Percentiles rank a stretch among this genome's conserved stretches.
Evolutionary conservation across 768 basidiomycete genomes (phyloP).

Genomic region (Russula sp.): DNA sequence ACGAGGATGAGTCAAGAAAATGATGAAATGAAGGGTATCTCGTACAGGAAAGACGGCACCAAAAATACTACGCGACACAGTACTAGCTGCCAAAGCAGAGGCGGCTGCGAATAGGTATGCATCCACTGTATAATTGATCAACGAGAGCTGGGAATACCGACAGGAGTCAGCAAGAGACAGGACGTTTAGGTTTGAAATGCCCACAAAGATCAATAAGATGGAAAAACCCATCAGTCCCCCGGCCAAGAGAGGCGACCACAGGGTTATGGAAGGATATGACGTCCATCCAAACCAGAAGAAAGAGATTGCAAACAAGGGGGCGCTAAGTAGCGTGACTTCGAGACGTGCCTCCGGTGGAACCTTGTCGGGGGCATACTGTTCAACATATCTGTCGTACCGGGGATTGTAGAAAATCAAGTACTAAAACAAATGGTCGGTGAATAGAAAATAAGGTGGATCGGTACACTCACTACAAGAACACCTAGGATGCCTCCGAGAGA

Average conservation of each 20-base stretch:
- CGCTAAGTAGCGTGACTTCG: constrained; percentile 42
- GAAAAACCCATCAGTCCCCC: constrained; percentile 48
- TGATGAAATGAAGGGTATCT: background rate
- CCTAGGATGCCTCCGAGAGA: constrained; percentile 27
- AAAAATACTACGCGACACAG: constrained; percentile 47
- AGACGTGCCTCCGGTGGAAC: constrained; percentile 59
- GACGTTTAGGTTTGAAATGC: constrained; percentile 24
- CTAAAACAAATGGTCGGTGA: background rate
- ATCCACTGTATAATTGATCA: constrained; percentile 60
- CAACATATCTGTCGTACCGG: constrained; percentile 40
- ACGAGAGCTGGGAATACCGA: constrained; percentile 37
- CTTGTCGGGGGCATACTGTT: constrained; percentile 41
- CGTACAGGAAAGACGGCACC: constrained; percentile 34
- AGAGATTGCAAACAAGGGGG: constrained; percentile 45
- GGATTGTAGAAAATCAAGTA: constrained; percentile 55
- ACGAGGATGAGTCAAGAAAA: background rate
- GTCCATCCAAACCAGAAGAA: constrained; percentile 74
- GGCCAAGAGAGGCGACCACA: constrained; percentile 49
- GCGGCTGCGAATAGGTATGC: constrained; percentile 50
- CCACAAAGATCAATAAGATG: constrained; percentile 49
- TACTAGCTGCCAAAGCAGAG: constrained; percentile 50
- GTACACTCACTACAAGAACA: constrained; percentile 19
- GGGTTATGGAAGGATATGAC: constrained; percentile 44
- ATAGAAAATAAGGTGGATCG: background rate
- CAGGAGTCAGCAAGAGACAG: background rate